Evolutionary conservation across 345 rosid species (phyloP).

Genomic region (Geranium brycei): DNA sequence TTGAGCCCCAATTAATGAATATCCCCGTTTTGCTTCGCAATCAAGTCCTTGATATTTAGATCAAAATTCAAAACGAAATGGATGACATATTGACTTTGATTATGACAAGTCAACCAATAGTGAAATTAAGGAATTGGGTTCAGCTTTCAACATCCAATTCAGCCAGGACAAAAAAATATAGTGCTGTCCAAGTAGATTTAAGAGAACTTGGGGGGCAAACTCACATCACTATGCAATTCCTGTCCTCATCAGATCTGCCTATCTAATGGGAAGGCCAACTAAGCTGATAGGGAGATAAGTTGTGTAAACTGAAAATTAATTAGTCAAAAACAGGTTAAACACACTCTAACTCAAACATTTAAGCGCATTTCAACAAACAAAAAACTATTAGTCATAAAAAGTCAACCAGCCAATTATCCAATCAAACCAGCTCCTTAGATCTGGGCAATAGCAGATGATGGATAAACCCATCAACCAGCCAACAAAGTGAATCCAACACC

Average conservation of each 20-base stretch:
- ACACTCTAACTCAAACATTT: not conserved
- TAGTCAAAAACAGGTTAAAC: not conserved
- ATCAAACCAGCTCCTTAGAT: not conserved
- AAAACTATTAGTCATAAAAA: no score
- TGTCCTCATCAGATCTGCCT: not conserved
- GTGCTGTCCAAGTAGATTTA: not conserved
- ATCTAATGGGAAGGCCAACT: not conserved
- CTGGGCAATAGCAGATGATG: not conserved
- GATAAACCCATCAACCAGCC: no score
- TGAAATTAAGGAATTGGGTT: not conserved
- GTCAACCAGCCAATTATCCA: no score
- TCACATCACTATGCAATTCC: not conserved
- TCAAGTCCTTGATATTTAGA: no score
- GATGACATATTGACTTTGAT: not conserved
- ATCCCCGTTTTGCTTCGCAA: not conserved
- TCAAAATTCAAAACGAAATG: not conserved
- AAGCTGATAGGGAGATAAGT: not conserved
- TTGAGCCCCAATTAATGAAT: not conserved
- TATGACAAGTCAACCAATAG: not conserved
- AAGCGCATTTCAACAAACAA: not conserved
- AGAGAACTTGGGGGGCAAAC: not conserved
- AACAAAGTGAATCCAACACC: not conserved
- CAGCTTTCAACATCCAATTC: not conserved
- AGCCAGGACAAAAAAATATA: no score
- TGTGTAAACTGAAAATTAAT: not conserved